phyloP scores from a whole-genome alignment of 768 basidiomycete species.

The Scleroderma citrinum region DNA sequence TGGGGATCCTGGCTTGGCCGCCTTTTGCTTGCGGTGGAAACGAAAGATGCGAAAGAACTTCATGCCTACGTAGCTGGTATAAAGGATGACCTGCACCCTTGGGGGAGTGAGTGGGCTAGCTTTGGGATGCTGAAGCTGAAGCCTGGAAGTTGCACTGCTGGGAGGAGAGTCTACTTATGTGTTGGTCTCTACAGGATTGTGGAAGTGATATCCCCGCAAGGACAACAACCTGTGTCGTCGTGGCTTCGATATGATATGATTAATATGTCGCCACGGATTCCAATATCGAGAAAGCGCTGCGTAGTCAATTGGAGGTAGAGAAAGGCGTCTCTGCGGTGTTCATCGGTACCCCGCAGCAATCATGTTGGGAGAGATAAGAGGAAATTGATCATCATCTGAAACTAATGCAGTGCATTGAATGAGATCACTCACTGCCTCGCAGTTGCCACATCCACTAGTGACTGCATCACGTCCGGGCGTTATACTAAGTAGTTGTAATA shows the following conservation, averaged over 20 bases:
- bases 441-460: no score
- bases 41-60: conserved; percentile 17
- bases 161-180: neutral
- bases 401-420: no score
- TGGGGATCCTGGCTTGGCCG: neutral
- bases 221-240: neutral
- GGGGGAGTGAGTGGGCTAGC: neutral
- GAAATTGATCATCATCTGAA: no score
- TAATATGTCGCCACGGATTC: neutral
- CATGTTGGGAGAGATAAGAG: no score
- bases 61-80: neutral
- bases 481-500: no score
- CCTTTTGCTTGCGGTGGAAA: conserved; percentile 2
- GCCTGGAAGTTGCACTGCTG: neutral
- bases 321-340: no score
- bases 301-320: neutral
- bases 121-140: neutral
- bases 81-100: conserved; percentile 13
- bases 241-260: neutral
- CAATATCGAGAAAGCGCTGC: neutral
- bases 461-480: no score
- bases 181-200: neutral
- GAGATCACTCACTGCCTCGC: no score
- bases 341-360: no score
- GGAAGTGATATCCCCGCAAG: no score